A percentile compares a stretch with the other conserved stretches of the same genome.
Evolutionary conservation across 1,284 basidiomycete genomes (phyloP).

Genomic region (Pyrrhoderma noxium): DNA sequence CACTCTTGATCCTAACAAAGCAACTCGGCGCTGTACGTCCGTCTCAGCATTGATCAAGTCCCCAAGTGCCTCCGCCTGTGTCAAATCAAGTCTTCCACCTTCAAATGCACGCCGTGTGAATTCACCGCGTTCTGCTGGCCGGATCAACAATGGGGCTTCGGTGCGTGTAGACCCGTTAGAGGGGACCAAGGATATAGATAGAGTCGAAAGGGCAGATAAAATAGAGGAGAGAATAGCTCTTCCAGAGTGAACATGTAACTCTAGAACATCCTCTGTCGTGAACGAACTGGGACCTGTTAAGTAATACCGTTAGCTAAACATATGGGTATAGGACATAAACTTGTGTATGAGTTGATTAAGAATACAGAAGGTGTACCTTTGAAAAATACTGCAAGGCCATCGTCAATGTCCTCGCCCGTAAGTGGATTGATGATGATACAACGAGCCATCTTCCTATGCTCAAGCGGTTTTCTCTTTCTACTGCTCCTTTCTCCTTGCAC

Average conservation of each 20-base stretch:
- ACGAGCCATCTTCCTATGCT: slow-evolving; percentile 56
- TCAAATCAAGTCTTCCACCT: slow-evolving; percentile 73
- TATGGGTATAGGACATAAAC: neutral
- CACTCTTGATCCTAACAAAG: slow-evolving; percentile 61
- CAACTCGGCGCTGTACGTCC: slow-evolving; percentile 68
- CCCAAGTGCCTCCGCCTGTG: slow-evolving; percentile 77
- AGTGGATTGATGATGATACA: slow-evolving; percentile 63
- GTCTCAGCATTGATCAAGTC: slow-evolving; percentile 85
- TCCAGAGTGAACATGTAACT: slow-evolving; percentile 86
- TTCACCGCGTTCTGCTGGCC: slow-evolving; percentile 79
- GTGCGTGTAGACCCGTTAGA: neutral
- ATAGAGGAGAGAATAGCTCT: slow-evolving; percentile 68
- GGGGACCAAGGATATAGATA: slow-evolving; percentile 1
- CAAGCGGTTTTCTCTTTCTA: slow-evolving; percentile 18
- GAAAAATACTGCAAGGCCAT: slow-evolving; percentile 77
- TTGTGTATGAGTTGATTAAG: neutral
- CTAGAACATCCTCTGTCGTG: slow-evolving; percentile 77
- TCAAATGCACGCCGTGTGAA: slow-evolving; percentile 81
- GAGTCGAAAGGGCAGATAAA: slow-evolving; percentile 50
- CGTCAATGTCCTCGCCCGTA: slow-evolving; percentile 62
- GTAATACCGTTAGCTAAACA: neutral
- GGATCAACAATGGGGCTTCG: slow-evolving; percentile 38
- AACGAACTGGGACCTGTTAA: slow-evolving; percentile 62
- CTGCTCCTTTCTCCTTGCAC: neutral
- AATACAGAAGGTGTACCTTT: slow-evolving; percentile 39